A percentile compares a stretch with the other conserved stretches of the same genome.
phyloP scores from a whole-genome alignment of 2,329 filamentous ascomycete species.

The Hypoxylon sp. region DNA sequence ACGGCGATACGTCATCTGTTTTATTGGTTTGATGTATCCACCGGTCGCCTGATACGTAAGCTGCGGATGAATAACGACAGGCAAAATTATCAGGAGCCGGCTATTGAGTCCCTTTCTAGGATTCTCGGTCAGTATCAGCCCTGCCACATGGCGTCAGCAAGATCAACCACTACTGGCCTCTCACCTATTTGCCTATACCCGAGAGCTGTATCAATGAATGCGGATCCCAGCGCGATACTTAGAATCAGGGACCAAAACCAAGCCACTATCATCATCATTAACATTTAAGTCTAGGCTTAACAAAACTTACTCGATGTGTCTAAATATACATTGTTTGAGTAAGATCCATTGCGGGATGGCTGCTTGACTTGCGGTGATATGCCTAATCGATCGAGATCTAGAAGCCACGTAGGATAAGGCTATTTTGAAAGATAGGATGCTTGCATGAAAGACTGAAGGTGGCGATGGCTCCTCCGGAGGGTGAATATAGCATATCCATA shows the following conservation, averaged over 20 bases:
- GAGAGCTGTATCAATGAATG: background rate
- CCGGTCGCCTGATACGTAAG: conserved; percentile 21
- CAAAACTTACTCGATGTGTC: background rate
- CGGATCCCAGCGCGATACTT: background rate
- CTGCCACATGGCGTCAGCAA: conserved; percentile 26
- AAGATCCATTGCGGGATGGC: background rate
- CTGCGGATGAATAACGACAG: conserved; percentile 7
- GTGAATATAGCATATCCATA: background rate
- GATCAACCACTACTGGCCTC: background rate
- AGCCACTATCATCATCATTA: conserved; percentile 19
- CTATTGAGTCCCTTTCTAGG: conserved; percentile 8
- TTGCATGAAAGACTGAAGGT: background rate
- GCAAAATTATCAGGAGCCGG: conserved; percentile 7
- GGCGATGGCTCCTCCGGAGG: conserved; percentile 1
- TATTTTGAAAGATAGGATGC: background rate
- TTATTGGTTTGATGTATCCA: conserved; percentile 22
- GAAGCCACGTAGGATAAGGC: background rate
- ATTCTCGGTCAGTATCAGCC: conserved; percentile 26
- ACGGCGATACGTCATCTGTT: background rate
- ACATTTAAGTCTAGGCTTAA: background rate
- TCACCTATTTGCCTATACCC: conserved; percentile 1
- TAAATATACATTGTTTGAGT: background rate
- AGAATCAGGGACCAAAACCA: background rate
- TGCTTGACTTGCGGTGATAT: background rate
- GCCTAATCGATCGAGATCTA: background rate